These are phyloP conservation scores for Ustilago esculenta DNA, from an alignment of 1,284 basidiomycete genomes.

Conservation along the genomic window DNA sequence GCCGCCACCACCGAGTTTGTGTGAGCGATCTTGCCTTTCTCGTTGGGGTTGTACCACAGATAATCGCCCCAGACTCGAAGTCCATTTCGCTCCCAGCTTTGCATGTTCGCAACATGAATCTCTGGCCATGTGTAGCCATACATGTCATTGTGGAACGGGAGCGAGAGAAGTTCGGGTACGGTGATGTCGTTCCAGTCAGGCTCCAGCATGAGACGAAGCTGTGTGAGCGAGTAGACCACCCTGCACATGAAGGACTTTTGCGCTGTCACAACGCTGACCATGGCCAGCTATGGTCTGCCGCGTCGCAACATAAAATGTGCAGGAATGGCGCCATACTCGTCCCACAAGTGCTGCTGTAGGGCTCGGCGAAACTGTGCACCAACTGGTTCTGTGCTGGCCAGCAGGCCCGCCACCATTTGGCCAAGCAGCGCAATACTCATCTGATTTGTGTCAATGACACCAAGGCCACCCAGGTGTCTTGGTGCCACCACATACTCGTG, in stretches of 20 bases:
- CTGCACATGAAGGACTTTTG: constrained; percentile 4
- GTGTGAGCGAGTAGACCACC: constrained; percentile 3
- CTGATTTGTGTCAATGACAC: constrained; percentile 1
- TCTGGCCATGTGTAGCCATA: background rate
- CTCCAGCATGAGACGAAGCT: background rate
- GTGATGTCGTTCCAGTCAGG: constrained; percentile 11
- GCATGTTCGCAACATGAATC: background rate
- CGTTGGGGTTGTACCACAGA: constrained; percentile 7
- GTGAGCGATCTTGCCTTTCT: constrained; percentile 1
- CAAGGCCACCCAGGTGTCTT: background rate
- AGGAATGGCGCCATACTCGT: background rate
- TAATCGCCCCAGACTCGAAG: constrained; percentile 5
- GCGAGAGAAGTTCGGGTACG: constrained; percentile 2
- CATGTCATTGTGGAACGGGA: constrained; percentile 3
- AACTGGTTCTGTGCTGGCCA: background rate
- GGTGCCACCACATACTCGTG: background rate
- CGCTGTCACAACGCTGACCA: background rate
- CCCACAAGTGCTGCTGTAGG: constrained; percentile 1
- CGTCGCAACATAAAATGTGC: constrained; percentile 1
- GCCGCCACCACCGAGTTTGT: background rate
- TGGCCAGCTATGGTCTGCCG: background rate
- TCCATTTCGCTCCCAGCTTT: background rate
- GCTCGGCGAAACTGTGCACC: constrained; percentile 6
- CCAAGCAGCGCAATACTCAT: constrained; percentile 2
- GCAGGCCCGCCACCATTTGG: background rate